phyloP scores from a whole-genome alignment of 768 basidiomycete species.

The Amanita phalloides region DNA sequence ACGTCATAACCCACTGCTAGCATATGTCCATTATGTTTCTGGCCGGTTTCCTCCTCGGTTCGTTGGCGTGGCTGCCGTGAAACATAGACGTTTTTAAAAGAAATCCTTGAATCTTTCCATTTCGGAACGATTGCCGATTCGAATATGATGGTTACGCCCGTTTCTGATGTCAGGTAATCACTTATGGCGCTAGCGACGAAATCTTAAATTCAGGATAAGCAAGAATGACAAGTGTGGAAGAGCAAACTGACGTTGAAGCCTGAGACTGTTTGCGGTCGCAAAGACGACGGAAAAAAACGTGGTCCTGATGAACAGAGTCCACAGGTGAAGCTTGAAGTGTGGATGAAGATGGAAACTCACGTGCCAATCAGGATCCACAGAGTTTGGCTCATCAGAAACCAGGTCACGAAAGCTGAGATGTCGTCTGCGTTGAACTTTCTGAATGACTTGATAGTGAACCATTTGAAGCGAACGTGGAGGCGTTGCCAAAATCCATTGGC shows the following conservation, averaged over 20 bases:
- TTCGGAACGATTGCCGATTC: conserved; percentile 97
- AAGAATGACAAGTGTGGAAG: background rate
- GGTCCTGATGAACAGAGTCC: conserved; percentile 39
- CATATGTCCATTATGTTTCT: conserved; percentile 28
- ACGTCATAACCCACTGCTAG: conserved; percentile 68
- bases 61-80: conserved; percentile 58
- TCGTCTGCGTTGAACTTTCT: conserved; percentile 94
- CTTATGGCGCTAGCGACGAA: conserved; percentile 83
- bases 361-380: conserved; percentile 94
- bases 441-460: conserved; percentile 94
- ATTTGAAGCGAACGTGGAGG: conserved; percentile 85
- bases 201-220: conserved; percentile 29
- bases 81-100: conserved; percentile 94
- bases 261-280: conserved; percentile 78
- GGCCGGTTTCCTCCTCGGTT: conserved; percentile 8
- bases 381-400: conserved; percentile 93
- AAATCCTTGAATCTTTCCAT: conserved; percentile 92
- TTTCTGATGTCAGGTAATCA: conserved; percentile 87
- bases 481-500: conserved; percentile 90
- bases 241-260: conserved; percentile 58
- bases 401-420: conserved; percentile 90
- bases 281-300: conserved; percentile 95
- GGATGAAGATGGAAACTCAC: conserved; percentile 31
- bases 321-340: background rate
- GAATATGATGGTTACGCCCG: conserved; percentile 90